phyloP scores from a whole-genome alignment of 176 grass and related monocot genomes.

The Dactylis glomerata region DNA sequence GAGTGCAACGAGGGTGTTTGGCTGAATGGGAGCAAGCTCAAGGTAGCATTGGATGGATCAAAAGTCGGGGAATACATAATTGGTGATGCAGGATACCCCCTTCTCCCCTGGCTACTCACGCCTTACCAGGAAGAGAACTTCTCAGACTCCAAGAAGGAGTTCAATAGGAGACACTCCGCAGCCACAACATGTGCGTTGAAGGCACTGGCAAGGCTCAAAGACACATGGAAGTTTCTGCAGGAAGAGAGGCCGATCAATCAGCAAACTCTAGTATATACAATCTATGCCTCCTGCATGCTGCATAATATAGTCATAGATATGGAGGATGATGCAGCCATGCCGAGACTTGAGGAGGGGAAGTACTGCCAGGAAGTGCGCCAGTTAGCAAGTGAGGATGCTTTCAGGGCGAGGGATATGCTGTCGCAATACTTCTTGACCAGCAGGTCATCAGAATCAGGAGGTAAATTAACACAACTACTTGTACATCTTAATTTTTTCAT shows the following conservation, averaged over 20 bases:
- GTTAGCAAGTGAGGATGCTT: constrained; percentile 36
- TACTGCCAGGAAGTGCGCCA: constrained; percentile 50
- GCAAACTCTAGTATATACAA: background rate
- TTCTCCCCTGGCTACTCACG: background rate
- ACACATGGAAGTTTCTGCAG: background rate
- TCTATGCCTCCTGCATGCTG: background rate
- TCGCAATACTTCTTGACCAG: constrained; percentile 36
- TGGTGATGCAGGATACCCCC: background rate
- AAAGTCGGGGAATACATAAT: background rate
- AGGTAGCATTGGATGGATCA: background rate
- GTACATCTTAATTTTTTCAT: background rate
- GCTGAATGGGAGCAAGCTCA: background rate
- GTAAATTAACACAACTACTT: background rate
- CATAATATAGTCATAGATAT: background rate
- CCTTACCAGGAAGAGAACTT: background rate
- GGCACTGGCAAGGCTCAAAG: background rate
- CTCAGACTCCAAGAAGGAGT: background rate
- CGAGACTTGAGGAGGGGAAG: constrained; percentile 18
- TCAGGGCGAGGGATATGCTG: constrained; percentile 42
- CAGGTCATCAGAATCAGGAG: background rate
- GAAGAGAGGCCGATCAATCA: background rate
- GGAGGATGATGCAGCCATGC: constrained; percentile 16
- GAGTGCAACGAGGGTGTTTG: background rate
- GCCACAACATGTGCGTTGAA: background rate
- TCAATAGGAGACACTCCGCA: background rate